Evolutionary conservation across 768 basidiomycete species (phyloP), one percentile per base, ranked within the genome.

Genomic region (Russula olivacea): DNA sequence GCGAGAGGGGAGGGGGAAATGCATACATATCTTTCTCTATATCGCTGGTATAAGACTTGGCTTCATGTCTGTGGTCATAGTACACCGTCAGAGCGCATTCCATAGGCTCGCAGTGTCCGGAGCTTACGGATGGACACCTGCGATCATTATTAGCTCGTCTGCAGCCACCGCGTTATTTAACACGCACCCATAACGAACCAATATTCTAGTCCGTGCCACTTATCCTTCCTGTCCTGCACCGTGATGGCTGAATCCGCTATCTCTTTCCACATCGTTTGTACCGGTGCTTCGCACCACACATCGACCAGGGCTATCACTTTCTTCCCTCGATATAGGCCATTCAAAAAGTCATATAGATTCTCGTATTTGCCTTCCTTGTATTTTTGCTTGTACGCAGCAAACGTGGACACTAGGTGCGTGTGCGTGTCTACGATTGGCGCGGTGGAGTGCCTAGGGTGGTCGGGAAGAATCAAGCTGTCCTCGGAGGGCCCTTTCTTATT

Each of bases 221-320:
- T 76, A 1, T 70, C 69, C 38, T 70, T 68, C 64, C 83, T 74
- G 54, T 81, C 80, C 58, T 81, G 77, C 34, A 73, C 71, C 0
- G 76, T 78, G 61, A 86, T 32, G 2, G 88, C 88, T 1, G 85
- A 83, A 72, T 91, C 87, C 1, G 91, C 91, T 49, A 89, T 76
- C 64, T 86, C 86, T 68, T 76, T 81, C 89, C 89, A 92, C 8
- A 76, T 21, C 38, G 65, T 75, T 63, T 76, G 76, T 15, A 90
- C 83, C 0, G 91, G 88, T 0, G 87, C 88, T 69, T 93, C 92
- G 67, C 92, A 94, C 87, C 89, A 94, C 2, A 94, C 92, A 67
- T 94, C 92, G 7, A 94, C 84, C 58, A 93, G 79, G 6, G 84
- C 80, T 57, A 82, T 76, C 4, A 92, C 83, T 41, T 79, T 79